Conservation (phyloP, 2,329 filamentous ascomycete species). For the Lachnum nothofagi region DNA sequence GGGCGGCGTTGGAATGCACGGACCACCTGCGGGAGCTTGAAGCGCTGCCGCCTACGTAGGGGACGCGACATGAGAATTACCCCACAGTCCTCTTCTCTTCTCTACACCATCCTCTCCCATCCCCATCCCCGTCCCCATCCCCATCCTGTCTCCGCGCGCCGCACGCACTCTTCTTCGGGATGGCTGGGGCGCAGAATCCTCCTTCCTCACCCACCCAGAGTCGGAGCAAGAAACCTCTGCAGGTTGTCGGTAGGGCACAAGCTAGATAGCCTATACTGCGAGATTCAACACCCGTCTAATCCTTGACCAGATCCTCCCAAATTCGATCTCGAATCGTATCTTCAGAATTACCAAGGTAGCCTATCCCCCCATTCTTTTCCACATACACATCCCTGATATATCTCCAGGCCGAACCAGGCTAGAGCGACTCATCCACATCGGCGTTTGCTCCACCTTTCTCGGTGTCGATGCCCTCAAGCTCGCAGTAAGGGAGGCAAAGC, state of each 20-base stretch:
- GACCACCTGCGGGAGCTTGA: too few species aligned
- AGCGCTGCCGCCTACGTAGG: not conserved
- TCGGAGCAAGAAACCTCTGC: slow-evolving; percentile 18
- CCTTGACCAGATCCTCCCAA: slow-evolving; percentile 54
- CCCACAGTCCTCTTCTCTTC: slow-evolving; percentile 1
- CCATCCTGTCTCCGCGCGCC: too few species aligned
- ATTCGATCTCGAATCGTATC: slow-evolving; percentile 86
- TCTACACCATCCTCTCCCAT: not conserved
- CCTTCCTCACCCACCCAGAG: slow-evolving; percentile 20
- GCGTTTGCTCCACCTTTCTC: slow-evolving; percentile 68
- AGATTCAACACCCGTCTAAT: slow-evolving; percentile 4
- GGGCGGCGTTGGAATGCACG: too few species aligned
- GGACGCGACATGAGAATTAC: slow-evolving; percentile 1
- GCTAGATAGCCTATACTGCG: too few species aligned
- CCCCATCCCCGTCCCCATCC: too few species aligned
- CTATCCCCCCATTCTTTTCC: not conserved
- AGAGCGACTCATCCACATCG: slow-evolving; percentile 77
- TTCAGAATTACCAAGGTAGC: slow-evolving; percentile 79
- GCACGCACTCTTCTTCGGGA: slow-evolving; percentile 8
- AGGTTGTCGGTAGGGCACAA: slow-evolving; percentile 17
- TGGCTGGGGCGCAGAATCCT: slow-evolving; percentile 13
- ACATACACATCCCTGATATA: not conserved
- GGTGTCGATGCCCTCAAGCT: slow-evolving; percentile 74
- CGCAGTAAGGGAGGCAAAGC: slow-evolving; percentile 71
- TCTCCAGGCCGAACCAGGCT: slow-evolving; percentile 72